Evolutionary conservation across 2,329 filamentous ascomycete species (phyloP), one percentile per base, ranked within the genome.

Genomic region (Eutypella sp.): DNA sequence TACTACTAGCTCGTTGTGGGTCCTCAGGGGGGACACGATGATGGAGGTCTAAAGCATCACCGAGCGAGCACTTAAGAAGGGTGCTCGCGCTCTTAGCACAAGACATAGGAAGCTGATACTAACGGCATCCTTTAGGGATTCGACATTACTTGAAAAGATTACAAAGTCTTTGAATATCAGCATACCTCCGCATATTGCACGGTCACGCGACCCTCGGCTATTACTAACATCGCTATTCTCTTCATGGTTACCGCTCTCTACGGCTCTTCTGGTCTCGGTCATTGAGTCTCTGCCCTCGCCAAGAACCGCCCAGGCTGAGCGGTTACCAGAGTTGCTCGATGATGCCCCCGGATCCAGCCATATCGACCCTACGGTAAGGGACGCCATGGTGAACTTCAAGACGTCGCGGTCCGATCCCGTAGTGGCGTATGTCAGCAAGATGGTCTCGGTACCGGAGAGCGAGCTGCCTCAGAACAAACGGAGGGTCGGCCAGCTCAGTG

Each of bases 391-490:
- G 2, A 75, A 82, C 0, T 96, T 95, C 62, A 87, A 87, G 59
- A 80, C 80, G 3, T 76, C 75, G 0, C 74, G 79, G 33, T 75
- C 82, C 0, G 85, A 87, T 47, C 91, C 92, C 0, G 82, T 95
- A 0, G 89, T 99, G 2, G 92, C 89, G 8, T 99, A 96, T 55
- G 88, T 99, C 49, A 97, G 92, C 69, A 99, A 99, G 65, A 96
- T 99, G 90, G 88, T 97, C 2, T 93, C 93, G 0, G 78, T 99
- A 11, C 92, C 90, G 0, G 89, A 95, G 60, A 96, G 89, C 65
- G 92, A 99, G 57, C 73, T 99, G 5, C 87, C 89, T 0, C 81
- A 92, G 43, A 96, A 96, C 64, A 95, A 86, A 65, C 78, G 89
- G 39, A 77, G 82, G 15, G 66, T 69, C 15, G 84, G 85, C 1